phyloP scores from a whole-genome alignment of 108 stramenopile genomes.

The Cyclotella sp. region DNA sequence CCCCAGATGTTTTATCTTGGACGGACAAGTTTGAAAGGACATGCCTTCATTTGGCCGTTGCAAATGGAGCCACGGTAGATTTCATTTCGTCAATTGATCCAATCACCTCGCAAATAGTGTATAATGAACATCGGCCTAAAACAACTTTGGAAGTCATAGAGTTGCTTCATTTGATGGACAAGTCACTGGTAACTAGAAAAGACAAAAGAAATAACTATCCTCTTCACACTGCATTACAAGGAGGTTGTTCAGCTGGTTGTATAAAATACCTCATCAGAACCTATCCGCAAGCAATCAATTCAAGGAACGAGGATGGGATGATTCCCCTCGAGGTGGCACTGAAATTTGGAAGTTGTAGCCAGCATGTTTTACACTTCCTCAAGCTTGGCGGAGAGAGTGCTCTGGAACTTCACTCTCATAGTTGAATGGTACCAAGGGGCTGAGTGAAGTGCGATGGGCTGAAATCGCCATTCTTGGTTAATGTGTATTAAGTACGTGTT shows the following conservation, averaged over 20 bases:
- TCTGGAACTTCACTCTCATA: too few species aligned
- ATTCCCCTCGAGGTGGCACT: constrained; percentile 17
- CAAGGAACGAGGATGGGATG: constrained; percentile 12
- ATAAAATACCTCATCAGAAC: constrained; percentile 3
- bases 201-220: constrained; percentile 8
- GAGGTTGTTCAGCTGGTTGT: constrained; percentile 13
- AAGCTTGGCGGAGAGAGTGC: too few species aligned
- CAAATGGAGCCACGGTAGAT: neutral
- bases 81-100: neutral
- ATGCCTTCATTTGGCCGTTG: constrained; percentile 37
- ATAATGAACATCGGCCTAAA: neutral
- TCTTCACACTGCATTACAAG: constrained; percentile 25
- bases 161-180: constrained; percentile 8
- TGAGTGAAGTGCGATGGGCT: too few species aligned
- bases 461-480: too few species aligned
- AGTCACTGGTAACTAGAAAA: neutral
- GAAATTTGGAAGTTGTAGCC: constrained; percentile 1
- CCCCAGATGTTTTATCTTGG: constrained; percentile 24
- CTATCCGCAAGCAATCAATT: constrained; percentile 9
- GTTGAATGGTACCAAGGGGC: too few species aligned
- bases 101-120: neutral
- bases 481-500: too few species aligned
- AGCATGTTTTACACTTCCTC: neutral
- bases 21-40: constrained; percentile 47
- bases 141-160: constrained; percentile 7